Percentiles rank a stretch among this genome's conserved stretches.
Evolutionary conservation across 768 basidiomycete genomes (phyloP).

Genomic region (Russula earlei): DNA sequence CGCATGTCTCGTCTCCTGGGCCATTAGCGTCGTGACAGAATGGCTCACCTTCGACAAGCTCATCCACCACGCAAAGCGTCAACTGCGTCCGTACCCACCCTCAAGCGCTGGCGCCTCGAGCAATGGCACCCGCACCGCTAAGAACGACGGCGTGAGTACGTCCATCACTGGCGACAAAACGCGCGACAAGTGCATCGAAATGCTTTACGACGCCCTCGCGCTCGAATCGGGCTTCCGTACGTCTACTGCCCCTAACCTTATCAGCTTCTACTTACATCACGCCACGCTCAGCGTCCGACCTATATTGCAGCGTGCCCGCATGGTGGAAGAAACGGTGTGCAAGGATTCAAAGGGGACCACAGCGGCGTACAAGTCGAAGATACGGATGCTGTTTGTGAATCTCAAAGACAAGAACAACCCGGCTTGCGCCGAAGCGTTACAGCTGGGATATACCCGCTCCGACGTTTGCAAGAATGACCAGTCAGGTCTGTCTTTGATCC

Average conservation of each 20-base stretch:
- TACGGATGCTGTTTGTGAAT: constrained; percentile 85
- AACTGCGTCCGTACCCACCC: constrained; percentile 7
- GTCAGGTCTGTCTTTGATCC: constrained; percentile 43
- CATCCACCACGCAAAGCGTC: constrained; percentile 14
- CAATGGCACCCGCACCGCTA: constrained; percentile 42
- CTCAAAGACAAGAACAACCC: constrained; percentile 95
- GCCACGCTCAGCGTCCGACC: constrained; percentile 46
- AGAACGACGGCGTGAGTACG: constrained; percentile 58
- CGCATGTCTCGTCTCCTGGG: constrained; percentile 15
- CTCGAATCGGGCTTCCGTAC: constrained; percentile 79
- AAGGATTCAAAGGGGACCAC: constrained; percentile 35
- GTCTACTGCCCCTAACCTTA: constrained; percentile 29
- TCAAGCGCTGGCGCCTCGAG: constrained; percentile 24
- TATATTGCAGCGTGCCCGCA: constrained; percentile 58
- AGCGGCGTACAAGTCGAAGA: constrained; percentile 59
- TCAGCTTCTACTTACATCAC: background rate
- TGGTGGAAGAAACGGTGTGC: constrained; percentile 60
- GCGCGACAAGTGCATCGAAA: constrained; percentile 78
- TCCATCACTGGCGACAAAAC: constrained; percentile 57
- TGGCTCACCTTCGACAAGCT: background rate
- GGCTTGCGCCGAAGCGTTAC: constrained; percentile 76
- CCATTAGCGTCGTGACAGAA: background rate
- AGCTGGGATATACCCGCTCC: constrained; percentile 66
- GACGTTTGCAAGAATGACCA: constrained; percentile 71
- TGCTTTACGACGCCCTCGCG: constrained; percentile 88